These are phyloP conservation scores for Beta corolliflora DNA, from an alignment of 179 eudicot species.

Conservation along the genomic window DNA sequence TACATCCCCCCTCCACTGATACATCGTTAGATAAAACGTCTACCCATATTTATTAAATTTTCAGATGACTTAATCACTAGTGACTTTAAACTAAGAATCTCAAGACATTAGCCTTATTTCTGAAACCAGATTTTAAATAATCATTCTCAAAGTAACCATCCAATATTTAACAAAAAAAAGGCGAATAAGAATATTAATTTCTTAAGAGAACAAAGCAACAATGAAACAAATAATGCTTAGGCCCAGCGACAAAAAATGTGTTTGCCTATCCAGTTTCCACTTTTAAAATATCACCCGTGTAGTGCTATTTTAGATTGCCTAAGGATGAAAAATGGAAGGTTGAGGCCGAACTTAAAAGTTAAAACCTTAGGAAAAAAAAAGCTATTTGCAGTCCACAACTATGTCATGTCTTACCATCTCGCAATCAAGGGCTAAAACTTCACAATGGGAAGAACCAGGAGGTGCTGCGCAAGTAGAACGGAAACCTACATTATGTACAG, in stretches of 20 bases:
- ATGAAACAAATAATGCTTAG: background rate
- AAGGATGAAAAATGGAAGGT: slow-evolving; percentile 3
- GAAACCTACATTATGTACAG: slow-evolving; percentile 53
- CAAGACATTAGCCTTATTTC: background rate
- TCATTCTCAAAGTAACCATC: background rate
- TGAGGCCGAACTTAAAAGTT: background rate
- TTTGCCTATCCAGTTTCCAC: background rate
- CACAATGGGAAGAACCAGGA: slow-evolving; percentile 51
- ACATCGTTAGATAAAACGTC: background rate
- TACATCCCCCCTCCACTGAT: background rate
- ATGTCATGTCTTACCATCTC: slow-evolving; percentile 71
- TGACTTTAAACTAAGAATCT: background rate
- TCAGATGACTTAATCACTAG: background rate
- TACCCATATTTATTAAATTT: background rate
- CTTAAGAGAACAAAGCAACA: background rate
- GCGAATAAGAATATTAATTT: background rate
- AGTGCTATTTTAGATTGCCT: background rate
- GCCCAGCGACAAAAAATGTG: background rate
- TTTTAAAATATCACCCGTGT: background rate
- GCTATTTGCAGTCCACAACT: background rate
- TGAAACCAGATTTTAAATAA: background rate
- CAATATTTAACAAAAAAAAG: background rate
- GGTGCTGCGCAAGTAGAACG: slow-evolving; percentile 72
- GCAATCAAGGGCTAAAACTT: slow-evolving; percentile 87
- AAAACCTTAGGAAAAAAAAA: slow-evolving; percentile 6